A percentile compares a stretch with the other conserved stretches of the same genome.
Conservation (phyloP, 768 basidiomycete species). For the Rhizopogon vinicolor region DNA sequence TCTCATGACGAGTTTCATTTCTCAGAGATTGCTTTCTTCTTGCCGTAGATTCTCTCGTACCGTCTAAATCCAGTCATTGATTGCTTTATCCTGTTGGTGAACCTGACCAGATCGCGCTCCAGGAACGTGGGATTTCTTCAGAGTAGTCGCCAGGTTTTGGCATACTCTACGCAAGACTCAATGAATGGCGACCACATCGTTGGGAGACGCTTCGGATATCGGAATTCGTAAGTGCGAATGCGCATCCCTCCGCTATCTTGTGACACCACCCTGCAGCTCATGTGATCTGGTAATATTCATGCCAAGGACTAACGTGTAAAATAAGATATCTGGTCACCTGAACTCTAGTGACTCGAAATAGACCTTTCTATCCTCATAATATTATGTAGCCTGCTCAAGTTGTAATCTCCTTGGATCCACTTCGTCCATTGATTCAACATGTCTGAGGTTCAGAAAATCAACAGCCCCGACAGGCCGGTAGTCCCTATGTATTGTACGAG, state of each 20-base stretch:
- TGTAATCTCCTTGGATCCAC: neutral
- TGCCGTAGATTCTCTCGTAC: constrained; percentile 21
- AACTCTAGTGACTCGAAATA: neutral
- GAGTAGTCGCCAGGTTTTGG: neutral
- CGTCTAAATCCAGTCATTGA: constrained; percentile 2
- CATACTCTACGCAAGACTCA: neutral
- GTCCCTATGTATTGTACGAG: constrained; percentile 10
- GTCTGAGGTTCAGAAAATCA: constrained; percentile 52
- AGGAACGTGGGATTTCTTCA: constrained; percentile 1
- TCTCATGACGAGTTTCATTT: constrained; percentile 23
- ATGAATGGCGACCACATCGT: neutral
- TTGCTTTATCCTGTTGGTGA: constrained; percentile 2
- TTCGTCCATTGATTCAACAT: constrained; percentile 17
- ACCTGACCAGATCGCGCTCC: neutral
- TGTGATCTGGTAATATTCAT: neutral
- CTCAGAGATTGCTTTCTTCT: constrained; percentile 29
- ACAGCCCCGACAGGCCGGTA: constrained; percentile 40
- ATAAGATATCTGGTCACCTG: constrained; percentile 3
- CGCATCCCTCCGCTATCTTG: neutral
- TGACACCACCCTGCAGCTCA: constrained; percentile 1
- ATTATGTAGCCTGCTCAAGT: neutral
- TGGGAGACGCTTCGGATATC: neutral
- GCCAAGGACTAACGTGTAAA: neutral
- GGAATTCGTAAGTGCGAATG: neutral
- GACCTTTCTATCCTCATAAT: neutral